A percentile compares a stretch with the other conserved stretches of the same genome.
Evolutionary conservation across 1,284 basidiomycete species (phyloP).

Genomic region (Moniliophthora roreri): DNA sequence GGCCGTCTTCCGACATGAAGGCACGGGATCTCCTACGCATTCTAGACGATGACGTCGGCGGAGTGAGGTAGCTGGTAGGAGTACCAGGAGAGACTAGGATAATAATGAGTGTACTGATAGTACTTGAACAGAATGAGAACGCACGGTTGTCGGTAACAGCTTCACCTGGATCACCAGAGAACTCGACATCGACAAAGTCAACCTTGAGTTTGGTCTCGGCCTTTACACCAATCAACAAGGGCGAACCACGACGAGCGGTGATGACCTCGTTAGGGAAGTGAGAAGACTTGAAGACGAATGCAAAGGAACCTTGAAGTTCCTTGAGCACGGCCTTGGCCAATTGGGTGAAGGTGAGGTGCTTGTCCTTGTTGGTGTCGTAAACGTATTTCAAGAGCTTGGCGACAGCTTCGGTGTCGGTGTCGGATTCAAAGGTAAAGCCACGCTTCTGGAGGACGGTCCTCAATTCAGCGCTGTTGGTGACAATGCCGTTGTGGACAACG

Average conservation of each 20-base stretch:
- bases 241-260: constrained; percentile 95
- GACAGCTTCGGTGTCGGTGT: constrained; percentile 98
- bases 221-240: constrained; percentile 97
- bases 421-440: constrained; percentile 92
- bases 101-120: constrained; percentile 3
- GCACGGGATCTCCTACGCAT: constrained; percentile 96
- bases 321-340: constrained; percentile 96
- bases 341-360: constrained; percentile 80
- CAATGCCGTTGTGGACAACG: constrained; percentile 98
- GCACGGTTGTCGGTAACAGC: constrained; percentile 57
- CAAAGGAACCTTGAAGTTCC: constrained; percentile 99
- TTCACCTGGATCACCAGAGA: constrained; percentile 74
- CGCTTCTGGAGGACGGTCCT: constrained; percentile 94
- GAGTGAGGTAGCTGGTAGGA: constrained; percentile 68
- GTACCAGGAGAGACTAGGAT: constrained; percentile 49
- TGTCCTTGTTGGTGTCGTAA: constrained; percentile 91
- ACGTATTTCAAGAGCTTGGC: constrained; percentile 97
- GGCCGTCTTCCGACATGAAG: constrained; percentile 98
- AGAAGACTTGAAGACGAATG: constrained; percentile 98
- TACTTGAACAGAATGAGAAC: constrained; percentile 26
- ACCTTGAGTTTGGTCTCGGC: constrained; percentile 99
- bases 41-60: constrained; percentile 75
- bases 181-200: constrained; percentile 99
- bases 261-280: constrained; percentile 98
- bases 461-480: constrained; percentile 92